Base-by-base conservation (phyloP, 2,329 filamentous ascomycete species). In the Pyrenochaeta sp. region DNA sequence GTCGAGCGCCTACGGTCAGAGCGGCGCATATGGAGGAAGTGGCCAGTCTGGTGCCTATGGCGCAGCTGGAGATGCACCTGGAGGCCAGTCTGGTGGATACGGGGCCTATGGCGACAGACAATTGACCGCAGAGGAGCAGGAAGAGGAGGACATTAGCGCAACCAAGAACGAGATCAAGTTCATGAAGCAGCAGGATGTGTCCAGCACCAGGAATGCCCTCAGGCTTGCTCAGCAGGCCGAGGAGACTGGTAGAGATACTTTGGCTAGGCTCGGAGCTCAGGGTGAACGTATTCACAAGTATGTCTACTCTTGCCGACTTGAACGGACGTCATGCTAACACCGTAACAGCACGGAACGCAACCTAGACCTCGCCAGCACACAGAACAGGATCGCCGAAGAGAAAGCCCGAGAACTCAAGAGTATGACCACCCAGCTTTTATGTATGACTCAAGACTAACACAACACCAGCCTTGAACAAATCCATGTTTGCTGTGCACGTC, bases 401-500 rank as follows among this genome's bases (percentile, higher is more conserved):
- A 88, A 89, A 59, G 87, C 90, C 1, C 83, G 85, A 34, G 90
- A 96, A 65, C 77, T 96, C 24, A 93, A 93, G 75, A 89, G 59
- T 60, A 44, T 28, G 55, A 13, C 3, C 6, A 2, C 7, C 7
- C 3, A 5, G 2, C 11, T 17, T 11, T 4, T 2, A 19, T 4
- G 9, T 10, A 13, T 4, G n/a, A n/a, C n/a, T n/a, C n/a, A n/a
- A 21, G n/a, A 20, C 44, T 46, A 24, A 42, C 21, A 10, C 8
- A 11, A 4, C 3, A 3, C 6, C 39, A 62, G 58, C 83, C 1
- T 77, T 95, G 35, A 96, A 96, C 72, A 80, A 87, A 51, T 91
- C 87, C 75, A 96, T 96, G 90, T 96, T 96, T 64, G 88, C 89
- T 4, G 82, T 92, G 15, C 87, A 91, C 62, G 86, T 92, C 14